phyloP scores from a whole-genome alignment of 192 early-diverging fungal genomes.

The Dissophora ornata region DNA sequence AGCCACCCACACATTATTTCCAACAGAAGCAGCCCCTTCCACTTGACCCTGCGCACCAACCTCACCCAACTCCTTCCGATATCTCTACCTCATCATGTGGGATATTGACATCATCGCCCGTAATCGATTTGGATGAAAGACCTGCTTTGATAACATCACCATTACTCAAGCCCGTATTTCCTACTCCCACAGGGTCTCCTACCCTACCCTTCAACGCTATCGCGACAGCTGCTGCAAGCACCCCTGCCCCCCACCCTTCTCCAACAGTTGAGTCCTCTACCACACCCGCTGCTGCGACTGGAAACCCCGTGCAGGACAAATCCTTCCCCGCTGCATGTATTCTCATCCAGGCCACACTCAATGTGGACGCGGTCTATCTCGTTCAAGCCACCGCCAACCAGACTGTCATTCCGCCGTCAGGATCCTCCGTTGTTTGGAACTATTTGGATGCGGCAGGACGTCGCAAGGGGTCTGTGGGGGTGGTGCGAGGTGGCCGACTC shows the following conservation, averaged over 20 bases:
- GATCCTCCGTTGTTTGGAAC: conserved; percentile 41
- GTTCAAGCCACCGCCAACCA: conserved; percentile 34
- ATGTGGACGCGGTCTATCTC: conserved; percentile 50
- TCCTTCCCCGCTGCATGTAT: conserved; percentile 44
- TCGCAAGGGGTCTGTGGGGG: conserved; percentile 37
- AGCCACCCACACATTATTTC: neutral
- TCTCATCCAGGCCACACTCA: conserved; percentile 37
- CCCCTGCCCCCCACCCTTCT: too few species aligned
- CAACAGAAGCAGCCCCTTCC: neutral
- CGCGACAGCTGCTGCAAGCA: neutral
- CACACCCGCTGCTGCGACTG: neutral
- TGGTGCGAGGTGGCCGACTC: conserved; percentile 27
- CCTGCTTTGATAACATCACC: conserved; percentile 27
- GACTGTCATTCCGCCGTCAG: conserved; percentile 23
- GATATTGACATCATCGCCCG: neutral
- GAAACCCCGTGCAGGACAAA: conserved; percentile 32
- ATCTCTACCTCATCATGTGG: neutral
- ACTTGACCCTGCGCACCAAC: neutral
- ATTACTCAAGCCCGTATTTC: conserved; percentile 31
- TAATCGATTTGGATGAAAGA: neutral
- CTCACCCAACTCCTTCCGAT: conserved; percentile 1
- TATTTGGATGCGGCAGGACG: conserved; percentile 38
- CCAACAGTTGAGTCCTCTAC: neutral
- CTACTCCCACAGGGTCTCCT: conserved; percentile 46
- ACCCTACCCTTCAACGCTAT: conserved; percentile 17